Base-by-base conservation (phyloP, 495 filamentous ascomycete genomes). In the Daldinia loculata region DNA sequence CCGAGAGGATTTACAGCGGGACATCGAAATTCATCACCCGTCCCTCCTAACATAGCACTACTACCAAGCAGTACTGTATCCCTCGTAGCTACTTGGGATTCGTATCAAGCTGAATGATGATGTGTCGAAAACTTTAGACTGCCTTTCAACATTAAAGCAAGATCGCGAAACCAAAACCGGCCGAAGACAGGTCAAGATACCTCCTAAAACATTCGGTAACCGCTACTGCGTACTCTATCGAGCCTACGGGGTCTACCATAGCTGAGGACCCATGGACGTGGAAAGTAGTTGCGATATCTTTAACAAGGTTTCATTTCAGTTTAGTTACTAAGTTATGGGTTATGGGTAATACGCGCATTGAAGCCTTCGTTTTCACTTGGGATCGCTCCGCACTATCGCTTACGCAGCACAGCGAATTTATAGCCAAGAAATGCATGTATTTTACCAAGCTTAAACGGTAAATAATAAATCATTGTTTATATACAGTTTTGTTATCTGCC, bases 161-260 rank as follows among this genome's bases (percentile, higher is more conserved):
- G 17, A 12, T 48, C 43, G 19, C 11, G 3, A 24, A 48, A 48
- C 9, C 19, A 4, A 48, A 11, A n/a, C 43, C 9, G 17, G 9
- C 43, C 8, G 43, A 48, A 22, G 22, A 48, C 17, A 3, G 43
- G 9, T 48, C 2, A 48, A 22, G 24, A 48, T 11, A 24, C 19
- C 22, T n/a, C n/a, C n/a, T 48, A 22, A 22, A 48, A 12, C 3
- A 11, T 48, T 48, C 43, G 43, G 43, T 22, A 48, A 48, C 43
- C 9, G 43, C 43, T 48, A 48, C 43, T 48, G 43, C 43, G 43
- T 24, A 24, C 43, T 48, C 43, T 48, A 48, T 48, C 43, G 43
- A 48, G 9, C 19, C 43, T 48, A 22, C 24, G 43, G 43, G 17
- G 43, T 24, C 43, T 48, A 48, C 17, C 17, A 19, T 48, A 48